Percentiles rank a stretch among this genome's conserved stretches.
Evolutionary conservation across 345 rosid species (phyloP).

Genomic region (Iberis pinnata): DNA sequence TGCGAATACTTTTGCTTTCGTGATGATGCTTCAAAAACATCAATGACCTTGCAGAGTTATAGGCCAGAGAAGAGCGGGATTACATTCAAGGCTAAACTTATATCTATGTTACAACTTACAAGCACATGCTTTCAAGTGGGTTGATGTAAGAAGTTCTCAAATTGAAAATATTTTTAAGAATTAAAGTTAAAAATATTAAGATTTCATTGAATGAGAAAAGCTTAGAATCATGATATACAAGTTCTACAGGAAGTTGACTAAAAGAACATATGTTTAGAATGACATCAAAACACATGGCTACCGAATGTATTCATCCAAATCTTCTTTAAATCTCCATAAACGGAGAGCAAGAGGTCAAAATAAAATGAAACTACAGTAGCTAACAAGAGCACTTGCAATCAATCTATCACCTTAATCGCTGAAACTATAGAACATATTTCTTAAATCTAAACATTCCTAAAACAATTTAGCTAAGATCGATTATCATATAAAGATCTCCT

Average conservation of each 20-base stretch:
- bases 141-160: background rate
- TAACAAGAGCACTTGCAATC: background rate
- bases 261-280: background rate
- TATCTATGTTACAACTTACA: conserved; percentile 4
- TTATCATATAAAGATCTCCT: too few species aligned
- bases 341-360: background rate
- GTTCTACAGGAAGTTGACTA: background rate
- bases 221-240: conserved; percentile 1
- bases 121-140: background rate
- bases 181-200: too few species aligned
- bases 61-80: background rate
- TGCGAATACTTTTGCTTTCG: too few species aligned
- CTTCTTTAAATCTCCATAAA: background rate
- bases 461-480: conserved; percentile 9
- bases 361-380: conserved; percentile 1
- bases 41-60: too few species aligned
- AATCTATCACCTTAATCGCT: conserved; percentile 8
- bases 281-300: too few species aligned
- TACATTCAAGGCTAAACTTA: conserved; percentile 2
- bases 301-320: too few species aligned
- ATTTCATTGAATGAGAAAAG: background rate
- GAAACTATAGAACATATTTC: background rate
- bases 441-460: background rate
- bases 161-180: too few species aligned
- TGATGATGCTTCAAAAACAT: too few species aligned